phyloP scores from a whole-genome alignment of 2,329 filamentous ascomycete genomes.

The Allantophomopsis cytisporea region DNA sequence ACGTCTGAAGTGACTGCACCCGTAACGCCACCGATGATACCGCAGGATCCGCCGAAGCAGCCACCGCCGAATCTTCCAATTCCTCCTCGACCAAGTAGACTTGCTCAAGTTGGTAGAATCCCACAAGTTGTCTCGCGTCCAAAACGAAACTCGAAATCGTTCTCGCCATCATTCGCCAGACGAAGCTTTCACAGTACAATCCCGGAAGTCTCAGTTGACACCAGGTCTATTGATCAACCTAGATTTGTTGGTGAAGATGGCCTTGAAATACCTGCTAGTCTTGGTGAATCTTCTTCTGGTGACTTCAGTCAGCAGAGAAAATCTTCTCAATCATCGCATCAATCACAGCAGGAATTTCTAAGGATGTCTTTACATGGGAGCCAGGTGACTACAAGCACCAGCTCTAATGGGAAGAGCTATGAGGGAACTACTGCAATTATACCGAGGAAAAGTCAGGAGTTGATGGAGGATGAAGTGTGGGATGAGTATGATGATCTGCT shows the following conservation, averaged over 20 bases:
- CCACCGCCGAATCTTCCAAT: slow-evolving; percentile 1
- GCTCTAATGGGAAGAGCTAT: slow-evolving; percentile 44
- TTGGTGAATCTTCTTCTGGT: neutral
- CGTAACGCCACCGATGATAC: slow-evolving; percentile 4
- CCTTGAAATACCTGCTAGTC: neutral
- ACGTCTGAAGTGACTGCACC: neutral
- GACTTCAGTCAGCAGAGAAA: neutral
- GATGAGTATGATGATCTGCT: slow-evolving; percentile 86
- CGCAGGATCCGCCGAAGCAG: slow-evolving; percentile 5
- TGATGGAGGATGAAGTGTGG: slow-evolving; percentile 82
- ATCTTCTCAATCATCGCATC: neutral
- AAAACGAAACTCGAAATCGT: slow-evolving; percentile 61
- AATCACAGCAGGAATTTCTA: slow-evolving; percentile 45
- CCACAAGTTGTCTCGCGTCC: slow-evolving; percentile 66
- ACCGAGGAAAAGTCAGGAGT: slow-evolving; percentile 44
- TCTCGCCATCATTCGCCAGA: slow-evolving; percentile 68
- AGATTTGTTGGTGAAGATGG: neutral
- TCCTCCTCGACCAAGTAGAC: slow-evolving; percentile 37
- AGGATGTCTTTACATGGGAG: slow-evolving; percentile 60
- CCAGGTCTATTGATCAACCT: neutral
- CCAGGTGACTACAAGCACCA: slow-evolving; percentile 41
- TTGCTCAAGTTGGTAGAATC: slow-evolving; percentile 75
- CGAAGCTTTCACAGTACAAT: slow-evolving; percentile 26
- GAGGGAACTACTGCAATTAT: slow-evolving; percentile 52
- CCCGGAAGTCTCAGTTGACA: neutral